These are phyloP conservation scores for Aspergillus sclerotialis DNA, from an alignment of 2,329 filamentous ascomycete genomes.

Conservation along the genomic window DNA sequence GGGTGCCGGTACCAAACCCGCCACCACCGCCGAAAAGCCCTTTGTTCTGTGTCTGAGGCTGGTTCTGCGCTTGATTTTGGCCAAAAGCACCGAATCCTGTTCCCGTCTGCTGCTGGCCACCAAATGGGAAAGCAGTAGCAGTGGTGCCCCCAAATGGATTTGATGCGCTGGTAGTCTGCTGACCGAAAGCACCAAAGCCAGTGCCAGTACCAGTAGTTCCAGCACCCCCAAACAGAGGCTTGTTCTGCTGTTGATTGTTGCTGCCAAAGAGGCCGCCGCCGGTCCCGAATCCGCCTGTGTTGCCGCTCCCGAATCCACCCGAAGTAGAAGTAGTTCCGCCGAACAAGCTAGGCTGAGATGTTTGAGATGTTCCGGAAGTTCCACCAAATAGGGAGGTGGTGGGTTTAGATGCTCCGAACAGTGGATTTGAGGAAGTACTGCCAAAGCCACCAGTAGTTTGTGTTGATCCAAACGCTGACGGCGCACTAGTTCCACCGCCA, in stretches of 20 bases:
- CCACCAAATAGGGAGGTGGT: conserved; percentile 32
- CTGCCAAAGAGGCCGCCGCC: conserved; percentile 35
- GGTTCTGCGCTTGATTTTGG: conserved; percentile 29
- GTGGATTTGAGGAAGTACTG: conserved; percentile 32
- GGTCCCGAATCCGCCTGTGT: conserved; percentile 24
- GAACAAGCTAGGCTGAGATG: conserved; percentile 34
- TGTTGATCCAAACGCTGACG: conserved; percentile 21
- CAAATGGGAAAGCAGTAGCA: conserved; percentile 39
- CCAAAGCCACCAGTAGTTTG: conserved; percentile 37
- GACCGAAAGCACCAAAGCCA: conserved; percentile 31
- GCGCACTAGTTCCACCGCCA: conserved; percentile 24
- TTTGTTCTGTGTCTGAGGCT: conserved; percentile 29
- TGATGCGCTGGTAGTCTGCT: conserved; percentile 30
- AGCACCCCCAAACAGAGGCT: conserved; percentile 30
- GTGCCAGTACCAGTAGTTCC: conserved; percentile 24
- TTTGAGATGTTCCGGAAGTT: conserved; percentile 23
- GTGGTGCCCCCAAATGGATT: conserved; percentile 34
- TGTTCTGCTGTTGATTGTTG: conserved; percentile 27
- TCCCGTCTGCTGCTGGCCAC: conserved; percentile 25
- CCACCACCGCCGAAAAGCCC: conserved; percentile 23
- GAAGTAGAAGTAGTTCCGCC: conserved; percentile 30
- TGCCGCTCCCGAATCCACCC: conserved; percentile 22
- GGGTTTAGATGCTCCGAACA: conserved; percentile 41
- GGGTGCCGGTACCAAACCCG: conserved; percentile 36
- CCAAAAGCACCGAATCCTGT: conserved; percentile 41